Evolutionary conservation across 768 basidiomycete genomes (phyloP).

Genomic region (Multifurca ochricompacta): DNA sequence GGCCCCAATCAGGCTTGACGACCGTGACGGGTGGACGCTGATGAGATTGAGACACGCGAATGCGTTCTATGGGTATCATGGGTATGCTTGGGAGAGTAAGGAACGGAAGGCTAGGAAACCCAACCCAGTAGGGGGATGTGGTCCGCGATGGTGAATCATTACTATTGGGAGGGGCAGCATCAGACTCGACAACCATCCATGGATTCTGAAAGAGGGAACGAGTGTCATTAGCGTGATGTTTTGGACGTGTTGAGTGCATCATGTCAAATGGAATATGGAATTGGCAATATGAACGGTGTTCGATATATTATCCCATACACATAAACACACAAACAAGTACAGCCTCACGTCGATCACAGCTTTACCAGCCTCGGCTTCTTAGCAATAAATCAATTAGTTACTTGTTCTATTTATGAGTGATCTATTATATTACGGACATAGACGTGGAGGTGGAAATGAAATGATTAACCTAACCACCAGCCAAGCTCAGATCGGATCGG

Average conservation of each 20-base stretch:
- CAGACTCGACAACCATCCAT: neutral
- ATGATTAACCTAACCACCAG: no score
- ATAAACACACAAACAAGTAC: no score
- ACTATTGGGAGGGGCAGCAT: neutral
- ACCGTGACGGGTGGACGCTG: slow-evolving; percentile 22
- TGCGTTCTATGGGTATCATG: slow-evolving; percentile 19
- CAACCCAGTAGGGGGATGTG: neutral
- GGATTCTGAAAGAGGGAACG: slow-evolving; percentile 4
- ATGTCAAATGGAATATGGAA: neutral
- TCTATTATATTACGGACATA: no score
- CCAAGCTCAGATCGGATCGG: no score
- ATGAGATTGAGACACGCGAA: slow-evolving; percentile 14
- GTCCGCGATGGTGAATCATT: neutral
- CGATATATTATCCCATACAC: no score
- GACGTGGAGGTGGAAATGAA: no score
- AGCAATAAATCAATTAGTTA: no score
- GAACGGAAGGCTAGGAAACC: neutral
- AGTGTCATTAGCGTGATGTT: slow-evolving; percentile 3
- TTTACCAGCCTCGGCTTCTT: no score
- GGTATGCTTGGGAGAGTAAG: slow-evolving; percentile 12
- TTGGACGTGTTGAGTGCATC: neutral
- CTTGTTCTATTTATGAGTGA: no score
- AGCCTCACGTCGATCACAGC: neutral
- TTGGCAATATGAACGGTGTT: neutral
- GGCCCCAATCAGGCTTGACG: slow-evolving; percentile 26